Base-by-base conservation (phyloP, 371 early-diverging fungal species). In the Rhizopus microsporus region DNA sequence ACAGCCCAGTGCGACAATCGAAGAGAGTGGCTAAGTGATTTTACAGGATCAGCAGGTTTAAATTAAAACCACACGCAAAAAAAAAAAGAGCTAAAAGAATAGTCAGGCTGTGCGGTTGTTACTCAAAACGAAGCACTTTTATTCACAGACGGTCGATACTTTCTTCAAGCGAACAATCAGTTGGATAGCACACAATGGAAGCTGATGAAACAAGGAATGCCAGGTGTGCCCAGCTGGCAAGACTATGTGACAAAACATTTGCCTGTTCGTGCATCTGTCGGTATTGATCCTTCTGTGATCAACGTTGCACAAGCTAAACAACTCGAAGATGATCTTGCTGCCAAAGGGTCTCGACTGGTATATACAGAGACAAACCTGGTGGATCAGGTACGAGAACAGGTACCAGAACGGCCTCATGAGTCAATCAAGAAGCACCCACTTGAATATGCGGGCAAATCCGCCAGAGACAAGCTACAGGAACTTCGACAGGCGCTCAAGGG, bases 141-240 rank as follows among this genome's bases (percentile, higher is more conserved):
- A 37, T 98, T 96, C 78, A 99, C 99, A 10, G 99, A 99, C 71
- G 97, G 98, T 1, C 83, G 99, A 48, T 99, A 99, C 83, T 99
- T 93, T 75, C 73, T 99, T 46, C 99, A 99, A 77, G 99, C 99
- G 8, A 81, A 89, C 0, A 82, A 95, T 63, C 91, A 99, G 77
- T 75, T 99, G 52, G 59, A 63, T 44, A 89, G 88, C 67, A 48
- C 56, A 51, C 88, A 92, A 71, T 96, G 97, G 97, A 88, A 82
- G n/a, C 69, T 97, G 63, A 93, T 93, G 91, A 97, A 95, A 78
- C 78, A 78, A 59, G 97, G 97, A 1, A 63, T 93, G 30, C 88
- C 92, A 0, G 89, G 85, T 32, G 89, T 92, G 1, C 95, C 94
- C 13, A 86, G 85, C 32, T 93, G 92, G 87, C 90, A 93, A 68